Base-by-base conservation (phyloP, 2,329 filamentous ascomycete species). In the Paecilomyces fulvus region DNA sequence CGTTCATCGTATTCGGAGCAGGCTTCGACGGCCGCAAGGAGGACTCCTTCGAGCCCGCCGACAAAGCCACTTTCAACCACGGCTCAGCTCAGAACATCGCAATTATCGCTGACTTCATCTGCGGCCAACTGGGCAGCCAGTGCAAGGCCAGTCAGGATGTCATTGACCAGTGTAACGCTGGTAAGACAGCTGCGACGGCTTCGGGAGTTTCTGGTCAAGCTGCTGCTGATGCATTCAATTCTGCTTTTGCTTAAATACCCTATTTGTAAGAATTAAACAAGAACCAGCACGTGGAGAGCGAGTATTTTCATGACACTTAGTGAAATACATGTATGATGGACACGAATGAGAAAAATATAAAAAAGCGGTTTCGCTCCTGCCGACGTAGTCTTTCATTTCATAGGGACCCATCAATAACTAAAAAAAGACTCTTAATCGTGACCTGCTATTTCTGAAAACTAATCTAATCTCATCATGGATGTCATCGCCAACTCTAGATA, bases 31-130 rank as follows among this genome's bases (percentile, higher is more conserved):
- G 79, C 49, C 77, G 77, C 63, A 67, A 77, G 33, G 68, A 74
- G 30, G 63, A 70, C 25, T 70, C 74, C 12, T 80, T 79, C 59
- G 69, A 75, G 61, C 70, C 33, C 23, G 30, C 25, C 2, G 33
- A 54, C 17, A 20, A 30, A 33, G 50, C 50, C 4, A 52, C 50
- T 12, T 52, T 52, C 50, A 52, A 33, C 50, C 50, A 52, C 9
- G 30, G 25, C 20, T 52, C 50, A 2, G 50, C 54, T 7, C 65
- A 74, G 46, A 75, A 75, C 63, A 79, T 80, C 63, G 70, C 65
- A 48, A 69, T 80, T 62, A 76, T 81, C 60, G 70, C 78, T 12
- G 61, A 70, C 50, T 81, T 81, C 63, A 78, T 79, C 65, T 79
- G 77, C 66, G 64, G 70, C 46, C 75, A 76, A 55, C 65, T 79